Evolutionary conservation across 345 rosid species (phyloP).

Genomic region (Gossypium raimondii): DNA sequence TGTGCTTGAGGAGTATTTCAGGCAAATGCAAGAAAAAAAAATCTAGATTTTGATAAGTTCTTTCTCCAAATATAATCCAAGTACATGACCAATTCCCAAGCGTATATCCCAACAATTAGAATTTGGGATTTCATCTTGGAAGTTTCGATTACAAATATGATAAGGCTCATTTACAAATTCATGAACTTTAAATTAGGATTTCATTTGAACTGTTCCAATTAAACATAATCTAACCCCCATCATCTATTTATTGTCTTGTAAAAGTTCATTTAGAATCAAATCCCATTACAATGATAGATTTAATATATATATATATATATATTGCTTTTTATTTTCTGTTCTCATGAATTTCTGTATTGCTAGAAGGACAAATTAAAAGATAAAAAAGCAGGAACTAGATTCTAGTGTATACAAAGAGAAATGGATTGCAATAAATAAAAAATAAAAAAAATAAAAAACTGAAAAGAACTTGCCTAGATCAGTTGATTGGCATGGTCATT

Average conservation of each 20-base stretch:
- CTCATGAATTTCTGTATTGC: not conserved
- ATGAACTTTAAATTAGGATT: not conserved
- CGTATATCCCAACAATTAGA: not conserved
- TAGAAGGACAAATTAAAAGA: not conserved
- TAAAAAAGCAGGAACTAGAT: not conserved
- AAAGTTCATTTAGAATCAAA: not conserved
- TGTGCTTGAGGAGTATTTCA: not conserved
- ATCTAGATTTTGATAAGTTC: not conserved
- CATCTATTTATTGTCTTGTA: not conserved
- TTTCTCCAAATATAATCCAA: not conserved
- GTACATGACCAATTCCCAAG: not conserved
- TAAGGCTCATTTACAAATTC: not conserved
- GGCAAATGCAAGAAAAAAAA: not conserved
- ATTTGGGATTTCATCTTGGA: not conserved
- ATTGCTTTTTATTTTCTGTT: too few species aligned
- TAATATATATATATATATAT: too few species aligned
- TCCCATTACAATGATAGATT: not conserved
- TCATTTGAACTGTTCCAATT: not conserved
- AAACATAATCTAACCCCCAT: not conserved
- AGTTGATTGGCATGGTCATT: not conserved
- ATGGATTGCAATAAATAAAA: not conserved
- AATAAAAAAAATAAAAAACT: not conserved
- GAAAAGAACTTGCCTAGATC: constrained; percentile 4
- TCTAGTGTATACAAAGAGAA: not conserved
- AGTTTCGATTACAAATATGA: not conserved